Evolutionary conservation across 495 filamentous ascomycete species (phyloP).

Genomic region (Emericellopsis terricola): DNA sequence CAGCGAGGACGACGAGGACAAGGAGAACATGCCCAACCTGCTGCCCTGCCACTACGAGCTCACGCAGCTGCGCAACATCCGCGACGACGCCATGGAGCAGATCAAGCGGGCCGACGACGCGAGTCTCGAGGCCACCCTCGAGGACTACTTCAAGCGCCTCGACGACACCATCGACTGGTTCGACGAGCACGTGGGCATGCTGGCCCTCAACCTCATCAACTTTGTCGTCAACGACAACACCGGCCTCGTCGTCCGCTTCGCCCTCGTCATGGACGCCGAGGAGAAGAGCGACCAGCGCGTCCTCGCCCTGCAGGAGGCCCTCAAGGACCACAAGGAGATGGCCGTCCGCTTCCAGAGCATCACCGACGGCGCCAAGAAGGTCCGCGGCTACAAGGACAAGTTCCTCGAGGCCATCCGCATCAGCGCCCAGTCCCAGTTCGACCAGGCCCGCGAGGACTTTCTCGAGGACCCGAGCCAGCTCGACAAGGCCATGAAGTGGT

Average conservation of each 20-base stretch:
- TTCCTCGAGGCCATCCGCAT: slow-evolving; percentile 67
- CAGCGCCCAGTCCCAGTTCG: slow-evolving; percentile 54
- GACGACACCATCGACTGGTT: slow-evolving; percentile 84
- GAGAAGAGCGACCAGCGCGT: slow-evolving; percentile 90
- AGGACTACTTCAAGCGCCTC: slow-evolving; percentile 75
- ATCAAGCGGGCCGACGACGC: slow-evolving; percentile 55
- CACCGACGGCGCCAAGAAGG: slow-evolving; percentile 71
- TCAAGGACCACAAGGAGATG: slow-evolving; percentile 87
- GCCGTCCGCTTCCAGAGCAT: slow-evolving; percentile 88
- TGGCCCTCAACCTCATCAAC: slow-evolving; percentile 78
- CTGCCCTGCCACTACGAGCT: slow-evolving; percentile 78
- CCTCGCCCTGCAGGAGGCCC: slow-evolving; percentile 75
- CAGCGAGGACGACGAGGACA: slow-evolving; percentile 62
- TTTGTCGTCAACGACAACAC: slow-evolving; percentile 69
- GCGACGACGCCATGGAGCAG: slow-evolving; percentile 92
- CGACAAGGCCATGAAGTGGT: slow-evolving; percentile 80
- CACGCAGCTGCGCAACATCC: slow-evolving; percentile 77
- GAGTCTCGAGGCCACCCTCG: slow-evolving; percentile 58
- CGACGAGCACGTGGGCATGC: slow-evolving; percentile 78
- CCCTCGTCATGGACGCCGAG: slow-evolving; percentile 83
- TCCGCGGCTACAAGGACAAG: slow-evolving; percentile 94
- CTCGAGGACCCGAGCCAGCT: slow-evolving; percentile 64
- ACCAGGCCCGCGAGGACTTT: slow-evolving; percentile 56
- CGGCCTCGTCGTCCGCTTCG: slow-evolving; percentile 77
- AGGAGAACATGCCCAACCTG: slow-evolving; percentile 81